Base-by-base conservation (phyloP, 805 yeast species). In the Zygosaccharomyces rouxii region DNA sequence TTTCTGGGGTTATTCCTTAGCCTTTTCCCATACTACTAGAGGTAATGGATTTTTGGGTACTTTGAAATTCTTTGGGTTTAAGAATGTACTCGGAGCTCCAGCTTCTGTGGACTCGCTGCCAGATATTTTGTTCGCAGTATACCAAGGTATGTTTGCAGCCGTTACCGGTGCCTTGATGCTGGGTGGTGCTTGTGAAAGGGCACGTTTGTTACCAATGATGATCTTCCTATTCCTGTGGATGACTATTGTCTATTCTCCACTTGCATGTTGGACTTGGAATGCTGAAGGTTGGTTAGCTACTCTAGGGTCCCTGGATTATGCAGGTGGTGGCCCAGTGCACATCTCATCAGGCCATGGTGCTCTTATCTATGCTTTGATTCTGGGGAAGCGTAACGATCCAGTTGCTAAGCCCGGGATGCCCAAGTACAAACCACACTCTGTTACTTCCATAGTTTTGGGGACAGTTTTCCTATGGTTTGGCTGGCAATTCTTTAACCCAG, bases 251-350 rank as follows among this genome's bases (percentile, higher is more conserved):
- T 94, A 94, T 78, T 85, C 95, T 69, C 97, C 97, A 48, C 78
- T 86, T 68, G 99, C 98, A 14, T 86, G 84, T 72, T 92, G 98
- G 98, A 86, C 96, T 22, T 94, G 99, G 99, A 92, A 92, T 69
- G 79, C 84, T 22, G 78, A 78, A 49, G 99, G 99, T 46, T 94
- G 98, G 99, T 76, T 92, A 56, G 78, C 76, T 48, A 70, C 71
- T 41, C 75, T 92, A 47, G 98, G 97, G 55, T 84, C 90, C 31
- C 78, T 89, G 52, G 99, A 94, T 73, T 94, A 87, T 65, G 99
- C 99, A 19, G 99, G 99, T 65, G 98, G 98, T 65, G 97, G 97
- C 55, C 97, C 98, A 53, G 98, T 94, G 52, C 99, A 94, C 73
- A 88, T 87, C 73, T 73, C 89, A 59, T 86, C 96, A 31, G 99